Evolutionary conservation across 1,284 basidiomycete species (phyloP), one percentile per base, ranked within the genome.

Genomic region (Mycena sp.): DNA sequence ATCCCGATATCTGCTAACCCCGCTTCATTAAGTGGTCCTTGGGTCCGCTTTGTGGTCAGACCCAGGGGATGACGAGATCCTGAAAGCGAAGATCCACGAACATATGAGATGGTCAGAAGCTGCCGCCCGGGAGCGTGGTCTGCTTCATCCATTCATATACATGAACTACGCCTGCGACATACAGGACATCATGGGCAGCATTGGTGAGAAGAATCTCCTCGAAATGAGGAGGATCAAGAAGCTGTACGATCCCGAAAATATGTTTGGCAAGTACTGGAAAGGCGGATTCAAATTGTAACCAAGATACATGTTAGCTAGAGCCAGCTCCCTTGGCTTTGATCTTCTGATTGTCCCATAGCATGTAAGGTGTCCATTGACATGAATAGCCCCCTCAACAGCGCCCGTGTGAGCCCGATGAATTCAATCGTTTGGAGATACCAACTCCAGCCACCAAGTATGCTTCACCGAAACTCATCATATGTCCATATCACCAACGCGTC

Each of bases 111-210:
- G 67, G 67, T 54, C 65, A 21, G 61, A 67, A 51, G 48, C 46
- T 48, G 66, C 65, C 29, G 67, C 70, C 12, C 38, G 25, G 21
- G 38, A 52, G 17, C 61, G 68, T 7, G 61, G 56, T 19, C 53
- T 71, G 10, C 68, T 69, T 46, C 49, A 64, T 44, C 68, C 69
- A 17, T 72, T 69, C 61, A 67, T 71, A 19, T 72, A 73, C 51
- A 69, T 71, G 70, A 70, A 71, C 46, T 72, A 73, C 40, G 71
- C 68, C 6, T 57, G 61, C 6, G 59, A 46, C 10, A 46, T 46
- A 23, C 67, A 71, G 59, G 46, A 63, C 17, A 69, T 73, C 4
- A 62, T 68, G 37, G 63, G 45, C 28, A 57, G 67, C 26, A 46
- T 66, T n/a, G 63, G 63, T 11, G 28, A 58, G 17, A 63, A 64